Conservation (phyloP, 345 rosid species). For the Dipteronia sinensis region DNA sequence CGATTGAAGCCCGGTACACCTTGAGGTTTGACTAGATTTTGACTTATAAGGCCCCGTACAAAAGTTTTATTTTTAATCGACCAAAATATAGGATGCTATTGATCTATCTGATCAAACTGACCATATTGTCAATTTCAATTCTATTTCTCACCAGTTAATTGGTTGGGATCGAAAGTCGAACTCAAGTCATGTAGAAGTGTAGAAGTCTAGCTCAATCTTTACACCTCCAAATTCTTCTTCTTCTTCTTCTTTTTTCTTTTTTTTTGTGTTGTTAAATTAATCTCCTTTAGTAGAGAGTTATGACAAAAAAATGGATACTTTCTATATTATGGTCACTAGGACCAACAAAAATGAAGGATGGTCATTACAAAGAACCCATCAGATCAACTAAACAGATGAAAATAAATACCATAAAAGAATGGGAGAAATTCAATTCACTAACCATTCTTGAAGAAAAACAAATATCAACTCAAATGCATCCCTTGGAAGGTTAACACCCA, state of each 20-base stretch:
- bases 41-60: background rate
- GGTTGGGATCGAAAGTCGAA: background rate
- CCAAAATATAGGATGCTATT: background rate
- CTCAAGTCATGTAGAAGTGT: background rate
- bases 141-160: background rate
- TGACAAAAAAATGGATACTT: background rate
- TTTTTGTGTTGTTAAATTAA: background rate
- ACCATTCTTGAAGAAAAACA: constrained; percentile 79
- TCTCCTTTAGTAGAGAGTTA: background rate
- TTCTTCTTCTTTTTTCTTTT: too few species aligned
- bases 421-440: constrained; percentile 24
- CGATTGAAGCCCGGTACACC: background rate
- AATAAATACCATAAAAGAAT: constrained; percentile 4
- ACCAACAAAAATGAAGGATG: background rate
- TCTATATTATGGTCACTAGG: background rate
- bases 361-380: background rate
- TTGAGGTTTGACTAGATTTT: background rate
- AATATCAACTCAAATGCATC: constrained; percentile 89
- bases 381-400: background rate
- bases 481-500: constrained; percentile 74
- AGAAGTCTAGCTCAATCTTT: background rate
- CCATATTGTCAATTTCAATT: background rate
- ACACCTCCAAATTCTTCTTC: background rate
- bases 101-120: background rate
- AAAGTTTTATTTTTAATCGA: background rate